Evolutionary conservation across 495 filamentous ascomycete species (phyloP).

Genomic region (Hypoxylon intermedium): DNA sequence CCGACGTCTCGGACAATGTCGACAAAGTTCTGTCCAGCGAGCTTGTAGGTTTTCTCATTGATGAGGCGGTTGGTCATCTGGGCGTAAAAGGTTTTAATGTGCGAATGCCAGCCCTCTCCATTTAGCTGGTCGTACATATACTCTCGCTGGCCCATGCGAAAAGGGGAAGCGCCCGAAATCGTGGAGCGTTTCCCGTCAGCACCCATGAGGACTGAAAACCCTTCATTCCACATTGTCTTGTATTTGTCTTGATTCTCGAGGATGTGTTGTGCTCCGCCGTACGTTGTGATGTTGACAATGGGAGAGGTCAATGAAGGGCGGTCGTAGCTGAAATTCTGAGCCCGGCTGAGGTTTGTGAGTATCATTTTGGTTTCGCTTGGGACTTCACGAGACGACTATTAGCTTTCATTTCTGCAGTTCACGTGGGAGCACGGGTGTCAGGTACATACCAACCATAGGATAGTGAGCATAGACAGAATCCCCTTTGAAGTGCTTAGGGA

Average conservation of each 20-base stretch:
- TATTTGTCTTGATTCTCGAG: conserved; percentile 68
- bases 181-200: conserved; percentile 58
- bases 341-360: conserved; percentile 72
- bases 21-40: conserved; percentile 69
- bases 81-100: conserved; percentile 70
- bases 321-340: conserved; percentile 74
- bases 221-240: conserved; percentile 67
- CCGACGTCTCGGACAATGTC: conserved; percentile 80
- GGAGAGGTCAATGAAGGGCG: conserved; percentile 61
- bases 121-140: conserved; percentile 69
- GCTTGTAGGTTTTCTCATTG: conserved; percentile 64
- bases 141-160: conserved; percentile 54
- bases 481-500: conserved; percentile 78
- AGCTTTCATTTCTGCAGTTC: not conserved
- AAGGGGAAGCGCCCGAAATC: conserved; percentile 59
- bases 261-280: conserved; percentile 68
- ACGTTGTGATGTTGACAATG: conserved; percentile 64
- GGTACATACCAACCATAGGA: conserved; percentile 64
- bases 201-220: conserved; percentile 59
- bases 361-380: conserved; percentile 72
- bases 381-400: conserved; percentile 16
- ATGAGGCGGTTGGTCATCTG: conserved; percentile 70
- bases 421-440: not conserved
- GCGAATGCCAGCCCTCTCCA: conserved; percentile 58
- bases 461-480: conserved; percentile 90